Base-by-base conservation (phyloP, 1,284 basidiomycete genomes). In the Boletellus dicymbophilus region DNA sequence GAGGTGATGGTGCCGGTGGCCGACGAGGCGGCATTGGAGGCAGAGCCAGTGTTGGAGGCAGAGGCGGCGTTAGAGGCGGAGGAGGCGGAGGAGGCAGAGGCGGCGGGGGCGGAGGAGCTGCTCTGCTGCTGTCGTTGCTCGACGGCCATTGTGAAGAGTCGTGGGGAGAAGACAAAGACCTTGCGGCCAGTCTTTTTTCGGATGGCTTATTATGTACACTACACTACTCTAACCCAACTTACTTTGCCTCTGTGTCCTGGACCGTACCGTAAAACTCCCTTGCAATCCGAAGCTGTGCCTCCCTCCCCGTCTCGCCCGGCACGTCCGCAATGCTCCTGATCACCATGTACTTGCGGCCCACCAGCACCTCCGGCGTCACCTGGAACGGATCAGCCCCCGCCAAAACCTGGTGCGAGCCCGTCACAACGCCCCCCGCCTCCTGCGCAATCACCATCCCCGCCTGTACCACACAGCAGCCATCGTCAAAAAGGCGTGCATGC, bases 381-480 rank as follows among this genome's bases (percentile, higher is more conserved):
- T 74, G 75, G 44, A 84, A 81, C 4, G 68, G 61, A 49, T 70
- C 65, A 2, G 59, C 53, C 10, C 62, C 61, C 11, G 56, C 72
- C 67, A 70, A 79, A 56, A 74, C 71, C 2, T 68, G 69, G 49
- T 85, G 83, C 27, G 82, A 82, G 34, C 91, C 92, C 23, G 85
- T 87, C 27, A 90, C 82, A 21, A 86, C 73, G 22, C 89, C 84
- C 7, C 94, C 94, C 0, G 95, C 92, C 68, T 98, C 96, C 55
- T 91, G 80, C 0, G 92, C 90, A 56, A 99, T 95, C 54, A 95
- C 86, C n/a, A 93, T 84, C 0, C 95, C 95, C 1, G 96, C 87
- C 75, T 86, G 67, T n/a, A n/a, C n/a, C n/a, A n/a, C n/a, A n/a
- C 1, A 61, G 28, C 16, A 22, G 27, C 28, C 22, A 40, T 25